A percentile compares a stretch with the other conserved stretches of the same genome.
phyloP scores from a whole-genome alignment of 495 filamentous ascomycete genomes.

The Podospora australis region DNA sequence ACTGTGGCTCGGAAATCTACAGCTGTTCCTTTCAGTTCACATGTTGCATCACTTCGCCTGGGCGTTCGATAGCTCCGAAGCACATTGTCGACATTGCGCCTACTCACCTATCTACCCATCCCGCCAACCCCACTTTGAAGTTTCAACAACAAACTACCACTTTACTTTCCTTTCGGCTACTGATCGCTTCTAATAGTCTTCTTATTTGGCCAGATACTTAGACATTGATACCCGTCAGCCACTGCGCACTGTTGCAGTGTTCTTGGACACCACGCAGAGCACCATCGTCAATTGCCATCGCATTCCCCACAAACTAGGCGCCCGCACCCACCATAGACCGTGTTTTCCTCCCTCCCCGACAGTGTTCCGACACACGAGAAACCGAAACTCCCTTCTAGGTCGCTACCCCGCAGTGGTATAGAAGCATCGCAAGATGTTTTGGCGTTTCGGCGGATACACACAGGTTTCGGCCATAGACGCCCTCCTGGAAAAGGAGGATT shows the following conservation, averaged over 20 bases:
- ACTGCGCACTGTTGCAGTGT: conserved; percentile 10
- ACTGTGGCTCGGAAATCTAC: too few species aligned
- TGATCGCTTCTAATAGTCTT: conserved; percentile 6
- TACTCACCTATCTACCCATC: not conserved
- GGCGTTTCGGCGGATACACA: conserved; percentile 97
- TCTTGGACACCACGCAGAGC: not conserved
- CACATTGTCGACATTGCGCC: not conserved
- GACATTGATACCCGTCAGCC: conserved; percentile 24
- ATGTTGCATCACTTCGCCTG: not conserved
- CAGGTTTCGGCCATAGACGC: conserved; percentile 93
- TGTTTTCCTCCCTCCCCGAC: not conserved
- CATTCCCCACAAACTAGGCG: not conserved
- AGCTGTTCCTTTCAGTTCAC: not conserved
- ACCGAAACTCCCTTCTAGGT: not conserved
- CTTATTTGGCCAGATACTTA: conserved; percentile 17
- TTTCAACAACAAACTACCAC: not conserved
- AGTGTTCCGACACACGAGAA: too few species aligned
- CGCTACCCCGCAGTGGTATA: not conserved
- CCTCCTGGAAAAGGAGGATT: conserved; percentile 90
- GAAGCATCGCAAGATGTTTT: conserved; percentile 72
- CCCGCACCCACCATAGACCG: too few species aligned
- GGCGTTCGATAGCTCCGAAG: too few species aligned
- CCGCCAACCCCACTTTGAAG: not conserved
- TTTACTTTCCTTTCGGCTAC: not conserved
- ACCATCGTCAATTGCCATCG: not conserved